A percentile compares a stretch with the other conserved stretches of the same genome.
Conservation (phyloP, 1,139 yeast genomes). For the Geotrichum candidum region DNA sequence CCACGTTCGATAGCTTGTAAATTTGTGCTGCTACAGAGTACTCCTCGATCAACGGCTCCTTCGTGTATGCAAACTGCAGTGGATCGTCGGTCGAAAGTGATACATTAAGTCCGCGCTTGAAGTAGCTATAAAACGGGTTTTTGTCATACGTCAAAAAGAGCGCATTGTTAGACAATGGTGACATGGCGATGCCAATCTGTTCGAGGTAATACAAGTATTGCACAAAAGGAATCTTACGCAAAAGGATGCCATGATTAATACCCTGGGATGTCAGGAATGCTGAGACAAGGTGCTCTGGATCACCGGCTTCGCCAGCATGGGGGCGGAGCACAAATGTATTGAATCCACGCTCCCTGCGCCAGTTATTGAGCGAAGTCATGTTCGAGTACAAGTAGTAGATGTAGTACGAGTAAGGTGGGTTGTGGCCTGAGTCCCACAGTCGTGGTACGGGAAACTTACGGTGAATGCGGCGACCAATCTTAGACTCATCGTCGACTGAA, state of each 20-base stretch:
- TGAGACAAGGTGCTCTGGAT: slow-evolving; percentile 90
- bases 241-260: slow-evolving; percentile 88
- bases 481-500: slow-evolving; percentile 97
- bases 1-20: slow-evolving; percentile 86
- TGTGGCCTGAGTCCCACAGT: slow-evolving; percentile 67
- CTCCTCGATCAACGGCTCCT: slow-evolving; percentile 95
- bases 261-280: slow-evolving; percentile 88
- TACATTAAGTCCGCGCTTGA: slow-evolving; percentile 88
- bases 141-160: slow-evolving; percentile 91
- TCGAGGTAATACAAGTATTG: slow-evolving; percentile 90
- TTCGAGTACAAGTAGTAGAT: slow-evolving; percentile 84
- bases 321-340: slow-evolving; percentile 92
- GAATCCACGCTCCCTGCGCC: slow-evolving; percentile 67
- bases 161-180: slow-evolving; percentile 94
- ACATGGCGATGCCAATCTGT: slow-evolving; percentile 98
- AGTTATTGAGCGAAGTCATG: slow-evolving; percentile 74
- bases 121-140: slow-evolving; percentile 83
- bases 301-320: slow-evolving; percentile 99
- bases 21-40: slow-evolving; percentile 97
- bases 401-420: slow-evolving; percentile 98
- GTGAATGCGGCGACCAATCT: slow-evolving; percentile 73
- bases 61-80: slow-evolving; percentile 89
- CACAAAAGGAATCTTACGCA: slow-evolving; percentile 88
- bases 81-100: slow-evolving; percentile 92
- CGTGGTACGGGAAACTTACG: slow-evolving; percentile 77